phyloP scores from a whole-genome alignment of 1,284 basidiomycete species.

The Heterobasidion parviporum region DNA sequence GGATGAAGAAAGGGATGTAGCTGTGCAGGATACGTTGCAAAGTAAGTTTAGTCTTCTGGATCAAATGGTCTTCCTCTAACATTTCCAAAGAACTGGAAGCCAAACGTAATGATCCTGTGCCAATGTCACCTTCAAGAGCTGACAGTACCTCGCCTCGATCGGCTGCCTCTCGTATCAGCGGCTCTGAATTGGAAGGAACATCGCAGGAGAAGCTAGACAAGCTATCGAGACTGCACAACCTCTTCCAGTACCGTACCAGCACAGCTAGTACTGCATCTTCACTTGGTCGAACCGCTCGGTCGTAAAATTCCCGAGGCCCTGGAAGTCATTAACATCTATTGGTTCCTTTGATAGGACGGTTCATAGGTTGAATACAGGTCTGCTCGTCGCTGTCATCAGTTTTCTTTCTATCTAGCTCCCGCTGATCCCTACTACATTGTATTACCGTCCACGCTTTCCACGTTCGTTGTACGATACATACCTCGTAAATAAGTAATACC shows the following conservation, averaged over 20 bases:
- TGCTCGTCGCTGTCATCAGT: not conserved
- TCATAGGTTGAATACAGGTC: not conserved
- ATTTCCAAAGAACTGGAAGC: constrained; percentile 56
- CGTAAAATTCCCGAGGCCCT: not conserved
- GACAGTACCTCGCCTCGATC: constrained; percentile 11
- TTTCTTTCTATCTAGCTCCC: not conserved
- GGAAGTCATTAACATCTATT: not conserved
- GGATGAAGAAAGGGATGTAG: constrained; percentile 71
- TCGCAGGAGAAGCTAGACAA: constrained; percentile 40
- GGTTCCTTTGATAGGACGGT: not conserved
- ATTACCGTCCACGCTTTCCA: not conserved
- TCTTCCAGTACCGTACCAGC: constrained; percentile 77
- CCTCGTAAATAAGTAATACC: not conserved
- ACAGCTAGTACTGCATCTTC: constrained; percentile 53
- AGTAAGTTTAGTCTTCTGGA: constrained; percentile 38
- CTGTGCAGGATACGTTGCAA: constrained; percentile 68
- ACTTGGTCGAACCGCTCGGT: constrained; percentile 23
- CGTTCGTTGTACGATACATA: not conserved
- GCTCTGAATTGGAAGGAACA: constrained; percentile 23
- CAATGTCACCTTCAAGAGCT: constrained; percentile 7
- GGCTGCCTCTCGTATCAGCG: constrained; percentile 20
- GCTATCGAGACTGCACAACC: constrained; percentile 64
- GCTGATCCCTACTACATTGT: not conserved
- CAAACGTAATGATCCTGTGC: constrained; percentile 18
- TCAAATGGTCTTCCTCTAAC: not conserved